Evolutionary conservation across 306 rosid species (phyloP).

Genomic region (Bauhinia variegata): DNA sequence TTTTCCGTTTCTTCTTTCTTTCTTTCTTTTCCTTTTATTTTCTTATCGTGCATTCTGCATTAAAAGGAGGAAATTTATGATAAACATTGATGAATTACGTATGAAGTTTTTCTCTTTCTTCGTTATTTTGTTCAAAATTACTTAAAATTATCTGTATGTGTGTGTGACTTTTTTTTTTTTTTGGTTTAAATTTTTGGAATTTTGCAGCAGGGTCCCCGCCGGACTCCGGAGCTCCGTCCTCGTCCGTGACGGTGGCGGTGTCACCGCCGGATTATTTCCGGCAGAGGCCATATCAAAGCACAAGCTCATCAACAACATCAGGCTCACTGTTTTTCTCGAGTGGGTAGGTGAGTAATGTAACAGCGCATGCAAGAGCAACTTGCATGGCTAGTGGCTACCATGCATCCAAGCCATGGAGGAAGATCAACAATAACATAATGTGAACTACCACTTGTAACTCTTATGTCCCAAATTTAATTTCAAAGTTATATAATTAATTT

Average conservation of each 20-base stretch:
- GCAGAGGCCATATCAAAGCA: conserved; percentile 61
- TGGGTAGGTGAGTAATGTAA: conserved; percentile 39
- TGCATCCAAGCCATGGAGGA: conserved; percentile 33
- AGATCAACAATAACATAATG: conserved; percentile 32
- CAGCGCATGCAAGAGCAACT: conserved; percentile 33
- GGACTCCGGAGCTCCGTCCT: conserved; percentile 67
- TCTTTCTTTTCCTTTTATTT: not conserved
- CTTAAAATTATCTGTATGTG: too few species aligned
- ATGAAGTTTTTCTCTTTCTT: too few species aligned
- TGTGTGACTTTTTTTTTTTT: not conserved
- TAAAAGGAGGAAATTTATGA: too few species aligned
- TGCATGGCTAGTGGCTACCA: too few species aligned
- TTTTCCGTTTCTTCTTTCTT: not conserved
- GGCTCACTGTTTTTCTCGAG: conserved; percentile 77
- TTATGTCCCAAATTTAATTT: conserved; percentile 31
- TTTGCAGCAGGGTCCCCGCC: conserved; percentile 57
- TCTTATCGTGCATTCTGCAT: too few species aligned
- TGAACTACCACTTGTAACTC: conserved; percentile 36
- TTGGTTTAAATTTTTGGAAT: not conserved
- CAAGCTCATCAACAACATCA: conserved; percentile 60
- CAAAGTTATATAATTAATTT: conserved; percentile 19
- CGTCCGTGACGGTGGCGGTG: conserved; percentile 78
- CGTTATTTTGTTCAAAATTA: too few species aligned
- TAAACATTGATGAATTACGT: too few species aligned
- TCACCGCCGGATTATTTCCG: conserved; percentile 82